A percentile compares a stretch with the other conserved stretches of the same genome.
phyloP scores from a whole-genome alignment of 495 filamentous ascomycete genomes.

The Xylaria cubensis region DNA sequence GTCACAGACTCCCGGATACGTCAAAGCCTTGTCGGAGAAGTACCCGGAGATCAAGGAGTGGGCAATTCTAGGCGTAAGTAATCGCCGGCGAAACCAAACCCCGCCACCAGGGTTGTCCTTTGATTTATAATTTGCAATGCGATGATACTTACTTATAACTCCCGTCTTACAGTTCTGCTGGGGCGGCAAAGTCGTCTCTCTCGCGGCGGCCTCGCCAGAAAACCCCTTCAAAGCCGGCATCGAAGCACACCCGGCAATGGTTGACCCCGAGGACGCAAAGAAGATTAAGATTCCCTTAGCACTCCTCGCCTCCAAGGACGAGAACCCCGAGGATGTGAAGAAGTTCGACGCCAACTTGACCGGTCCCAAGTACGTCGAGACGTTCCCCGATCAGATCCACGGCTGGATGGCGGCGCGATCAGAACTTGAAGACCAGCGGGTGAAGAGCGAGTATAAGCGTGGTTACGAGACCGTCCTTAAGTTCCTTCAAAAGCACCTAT shows the following conservation, averaged over 20 bases:
- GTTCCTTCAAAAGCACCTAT: slow-evolving; percentile 79
- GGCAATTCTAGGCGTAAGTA: slow-evolving; percentile 77
- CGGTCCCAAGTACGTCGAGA: slow-evolving; percentile 77
- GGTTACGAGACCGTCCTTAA: slow-evolving; percentile 77
- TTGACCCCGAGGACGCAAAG: slow-evolving; percentile 77
- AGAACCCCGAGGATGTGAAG: slow-evolving; percentile 69
- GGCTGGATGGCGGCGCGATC: slow-evolving; percentile 88
- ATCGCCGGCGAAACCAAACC: not conserved
- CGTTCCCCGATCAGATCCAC: slow-evolving; percentile 81
- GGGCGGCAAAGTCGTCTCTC: slow-evolving; percentile 77
- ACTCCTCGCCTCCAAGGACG: slow-evolving; percentile 72
- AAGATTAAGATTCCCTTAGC: slow-evolving; percentile 68
- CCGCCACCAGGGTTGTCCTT: not conserved
- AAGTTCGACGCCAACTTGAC: slow-evolving; percentile 72
- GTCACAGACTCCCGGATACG: slow-evolving; percentile 65
- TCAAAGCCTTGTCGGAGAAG: slow-evolving; percentile 62
- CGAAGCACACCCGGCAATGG: slow-evolving; percentile 85
- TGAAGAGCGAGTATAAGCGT: slow-evolving; percentile 77
- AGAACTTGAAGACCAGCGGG: slow-evolving; percentile 69
- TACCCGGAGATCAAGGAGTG: slow-evolving; percentile 71
- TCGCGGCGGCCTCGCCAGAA: slow-evolving; percentile 63
- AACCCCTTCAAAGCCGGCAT: slow-evolving; percentile 73
- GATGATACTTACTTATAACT: not conserved
- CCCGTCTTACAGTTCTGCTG: slow-evolving; percentile 72
- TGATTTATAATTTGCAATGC: not conserved